Base-by-base conservation (phyloP, 2,329 filamentous ascomycete genomes). In the Neurospora sp. region DNA sequence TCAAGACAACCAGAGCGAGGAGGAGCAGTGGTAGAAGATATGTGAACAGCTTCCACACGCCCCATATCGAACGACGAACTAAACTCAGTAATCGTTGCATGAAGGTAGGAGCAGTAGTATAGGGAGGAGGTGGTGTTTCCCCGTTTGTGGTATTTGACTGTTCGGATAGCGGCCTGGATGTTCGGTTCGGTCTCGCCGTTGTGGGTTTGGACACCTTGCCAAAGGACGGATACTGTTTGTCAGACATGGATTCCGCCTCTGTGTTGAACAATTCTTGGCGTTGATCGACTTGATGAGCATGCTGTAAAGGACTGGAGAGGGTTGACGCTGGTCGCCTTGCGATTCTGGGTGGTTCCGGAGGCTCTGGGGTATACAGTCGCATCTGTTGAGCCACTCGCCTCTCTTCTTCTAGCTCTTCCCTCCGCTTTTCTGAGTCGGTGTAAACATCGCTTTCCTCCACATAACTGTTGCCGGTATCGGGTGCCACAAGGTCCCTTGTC, bases 371-470 rank as follows among this genome's bases (percentile, higher is more conserved):
- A 36, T n/a, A 62, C 23, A 62, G 28, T 36, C 52, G 52, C 52
- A 3, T 62, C 12, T 62, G 52, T 62, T 62, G 52, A 8, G 52
- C 52, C 23, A 33, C 4, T 36, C 52, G 52, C 52, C 28, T 33
- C 28, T 62, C 52, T 62, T 62, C 52, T 36, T 62, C 52, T 8
- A 62, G 15, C 28, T 4, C 23, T 23, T 52, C 23, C 19, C 46
- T 52, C 46, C 23, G 15, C 52, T 62, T 62, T 17, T 70, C 68
- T 6, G 77, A 74, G 17, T 73, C 71, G 3, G 41, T 66, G 39
- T 71, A 77, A 11, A 77, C 41, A 40, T 70, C 68, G 33, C 73
- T 73, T 67, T 77, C 77, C 65, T 78, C 77, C 4, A 74, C 68
- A 36, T 74, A 77, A 65, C 75, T 77, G 23, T 75, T 72, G 17